Evolutionary conservation across 176 grass and related monocot species (phyloP), one percentile per base, ranked within the genome.

Genomic region (Secale cereale): DNA sequence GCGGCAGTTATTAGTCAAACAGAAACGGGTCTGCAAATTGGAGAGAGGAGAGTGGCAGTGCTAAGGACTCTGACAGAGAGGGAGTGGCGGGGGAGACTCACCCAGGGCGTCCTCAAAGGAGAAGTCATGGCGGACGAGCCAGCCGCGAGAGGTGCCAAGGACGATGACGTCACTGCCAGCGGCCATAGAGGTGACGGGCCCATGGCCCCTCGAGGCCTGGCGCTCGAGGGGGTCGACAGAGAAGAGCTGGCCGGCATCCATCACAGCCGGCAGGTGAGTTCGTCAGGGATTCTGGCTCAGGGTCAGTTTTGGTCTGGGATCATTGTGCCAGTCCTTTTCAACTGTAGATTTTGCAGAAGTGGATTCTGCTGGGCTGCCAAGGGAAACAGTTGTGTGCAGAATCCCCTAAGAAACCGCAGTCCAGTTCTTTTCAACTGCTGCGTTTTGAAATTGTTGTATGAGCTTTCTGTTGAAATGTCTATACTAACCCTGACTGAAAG

Each of bases 161-260:
- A 98, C 85, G 81, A 95, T 94, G 80, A 98, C 96, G 41, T 98
- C 96, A 74, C 94, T 98, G 22, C 96, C 96, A 68, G 93, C 89
- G 0, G 96, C 93, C 96, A 98, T 94, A 40, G 93, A 92, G 2
- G 96, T 98, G 69, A 98, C 87, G 12, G 81, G 75, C 27, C 96
- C 96, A 23, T 95, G 96, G 64, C 93, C 96, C 89, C 85, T 86
- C 66, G 96, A 67, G 20, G 93, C 96, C 74, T 95, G 81, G 17
- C 96, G 86, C 87, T 98, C 93, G 4, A 98, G 90, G 6, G 91
- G 96, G 69, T 95, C 93, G 4, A 98, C 93, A 40, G 84, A 85
- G 90, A 98, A 98, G 19, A 98, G 88, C 54, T 87, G 82, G 0
- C 92, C 85, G 77, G 68, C 75, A 11, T 87, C 85, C 85, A 83